Percentiles rank a stretch among this genome's conserved stretches.
Evolutionary conservation across 2,329 filamentous ascomycete genomes (phyloP).

Genomic region (Xylariaceae sp.): DNA sequence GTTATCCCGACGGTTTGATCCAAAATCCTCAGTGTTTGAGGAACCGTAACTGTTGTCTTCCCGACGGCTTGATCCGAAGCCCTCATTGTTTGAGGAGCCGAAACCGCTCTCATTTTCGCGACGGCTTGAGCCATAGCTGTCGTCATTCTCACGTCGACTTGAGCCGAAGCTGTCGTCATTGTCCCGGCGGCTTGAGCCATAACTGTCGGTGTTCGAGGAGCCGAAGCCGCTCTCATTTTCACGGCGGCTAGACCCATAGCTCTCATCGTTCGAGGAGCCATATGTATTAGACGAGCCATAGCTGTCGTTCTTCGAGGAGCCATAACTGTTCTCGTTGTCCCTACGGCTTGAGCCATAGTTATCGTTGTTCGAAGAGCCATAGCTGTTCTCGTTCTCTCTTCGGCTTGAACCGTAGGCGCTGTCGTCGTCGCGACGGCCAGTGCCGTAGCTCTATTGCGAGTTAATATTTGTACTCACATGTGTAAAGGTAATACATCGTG

Average conservation of each 20-base stretch:
- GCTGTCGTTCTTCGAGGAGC: slow-evolving; percentile 13
- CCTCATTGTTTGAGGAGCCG: slow-evolving; percentile 15
- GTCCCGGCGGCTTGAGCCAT: slow-evolving; percentile 2
- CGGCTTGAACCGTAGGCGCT: slow-evolving; percentile 7
- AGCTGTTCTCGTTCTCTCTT: slow-evolving; percentile 16
- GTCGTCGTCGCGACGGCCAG: slow-evolving; percentile 10
- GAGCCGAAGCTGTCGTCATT: slow-evolving; percentile 23
- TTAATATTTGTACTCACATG: background rate
- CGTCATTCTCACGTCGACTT: no score
- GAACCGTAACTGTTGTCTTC: slow-evolving; percentile 11
- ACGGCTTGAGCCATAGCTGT: background rate
- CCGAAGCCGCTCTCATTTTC: slow-evolving; percentile 9
- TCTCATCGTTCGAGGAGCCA: slow-evolving; percentile 16
- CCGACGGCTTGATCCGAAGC: slow-evolving; percentile 1
- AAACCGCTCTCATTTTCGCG: slow-evolving; percentile 6
- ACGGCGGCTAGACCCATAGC: slow-evolving; percentile 15
- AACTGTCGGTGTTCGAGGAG: slow-evolving; percentile 1
- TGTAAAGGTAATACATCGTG: background rate
- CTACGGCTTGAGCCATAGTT: slow-evolving; percentile 1
- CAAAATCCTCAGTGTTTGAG: slow-evolving; percentile 19
- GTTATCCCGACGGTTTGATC: slow-evolving; percentile 6
- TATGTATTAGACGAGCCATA: slow-evolving; percentile 9
- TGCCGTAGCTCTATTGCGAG: slow-evolving; percentile 21
- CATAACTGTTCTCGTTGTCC: slow-evolving; percentile 14
- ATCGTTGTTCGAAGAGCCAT: slow-evolving; percentile 26